phyloP scores from a whole-genome alignment of 768 basidiomycete genomes.

The Lactarius hatsudake region DNA sequence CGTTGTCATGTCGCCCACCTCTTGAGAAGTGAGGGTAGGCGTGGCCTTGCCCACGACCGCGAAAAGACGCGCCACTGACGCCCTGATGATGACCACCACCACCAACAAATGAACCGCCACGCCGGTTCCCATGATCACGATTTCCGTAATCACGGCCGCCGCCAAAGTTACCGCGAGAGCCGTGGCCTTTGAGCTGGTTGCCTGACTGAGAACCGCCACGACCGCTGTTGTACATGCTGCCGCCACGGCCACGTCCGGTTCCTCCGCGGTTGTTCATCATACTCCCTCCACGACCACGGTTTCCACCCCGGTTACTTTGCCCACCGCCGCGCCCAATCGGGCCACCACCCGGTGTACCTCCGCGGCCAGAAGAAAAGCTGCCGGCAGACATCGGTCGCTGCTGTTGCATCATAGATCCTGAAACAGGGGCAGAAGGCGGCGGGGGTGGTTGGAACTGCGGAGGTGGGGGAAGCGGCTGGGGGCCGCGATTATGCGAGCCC shows the following conservation, averaged over 20 bases:
- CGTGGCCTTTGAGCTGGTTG: slow-evolving; percentile 53
- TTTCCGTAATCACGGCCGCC: slow-evolving; percentile 58
- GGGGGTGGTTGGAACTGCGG: slow-evolving; percentile 66
- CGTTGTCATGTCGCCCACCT: slow-evolving; percentile 40
- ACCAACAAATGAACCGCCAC: slow-evolving; percentile 61
- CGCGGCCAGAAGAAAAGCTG: slow-evolving; percentile 37
- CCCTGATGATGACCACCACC: slow-evolving; percentile 38
- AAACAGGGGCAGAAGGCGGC: slow-evolving; percentile 39
- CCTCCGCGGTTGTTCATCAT: slow-evolving; percentile 45
- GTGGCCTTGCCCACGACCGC: slow-evolving; percentile 64
- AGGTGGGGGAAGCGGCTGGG: slow-evolving; percentile 53
- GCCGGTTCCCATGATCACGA: slow-evolving; percentile 57
- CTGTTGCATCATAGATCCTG: slow-evolving; percentile 37
- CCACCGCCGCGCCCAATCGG: slow-evolving; percentile 42
- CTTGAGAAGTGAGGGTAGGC: slow-evolving; percentile 34
- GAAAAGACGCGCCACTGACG: slow-evolving; percentile 37
- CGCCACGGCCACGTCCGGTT: slow-evolving; percentile 37
- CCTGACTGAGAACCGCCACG: slow-evolving; percentile 47
- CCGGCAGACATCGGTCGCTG: slow-evolving; percentile 32
- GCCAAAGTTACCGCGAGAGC: slow-evolving; percentile 62
- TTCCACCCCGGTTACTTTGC: slow-evolving; percentile 43
- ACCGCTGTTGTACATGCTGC: slow-evolving; percentile 41
- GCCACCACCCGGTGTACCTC: slow-evolving; percentile 40
- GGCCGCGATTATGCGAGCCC: slow-evolving; percentile 46
- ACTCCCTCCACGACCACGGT: slow-evolving; percentile 48